Evolutionary conservation across 192 early-diverging fungal species (phyloP).

Genomic region (Anaeromyces robustus): DNA sequence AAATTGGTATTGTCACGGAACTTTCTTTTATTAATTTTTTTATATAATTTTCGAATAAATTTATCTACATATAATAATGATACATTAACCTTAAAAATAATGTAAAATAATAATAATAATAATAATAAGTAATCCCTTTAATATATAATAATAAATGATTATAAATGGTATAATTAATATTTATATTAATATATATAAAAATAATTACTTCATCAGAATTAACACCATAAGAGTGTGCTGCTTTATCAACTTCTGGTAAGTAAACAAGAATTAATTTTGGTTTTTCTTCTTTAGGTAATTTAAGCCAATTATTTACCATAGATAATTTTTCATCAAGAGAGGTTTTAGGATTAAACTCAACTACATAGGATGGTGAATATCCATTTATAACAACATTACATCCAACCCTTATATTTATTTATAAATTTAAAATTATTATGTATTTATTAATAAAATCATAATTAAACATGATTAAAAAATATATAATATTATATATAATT

Average conservation of each 20-base stretch:
- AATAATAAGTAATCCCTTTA: too few relatives aligned
- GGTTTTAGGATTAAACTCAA: conserved; percentile 5
- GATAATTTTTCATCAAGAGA: conserved; percentile 35
- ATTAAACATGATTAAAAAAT: too few relatives aligned
- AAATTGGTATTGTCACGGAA: conserved; percentile 50
- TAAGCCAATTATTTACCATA: conserved; percentile 58
- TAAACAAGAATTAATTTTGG: conserved; percentile 65
- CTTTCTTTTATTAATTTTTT: conserved; percentile 34
- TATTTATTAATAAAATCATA: too few relatives aligned
- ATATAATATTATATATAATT: too few relatives aligned
- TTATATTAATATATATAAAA: too few relatives aligned
- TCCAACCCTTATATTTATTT: not conserved
- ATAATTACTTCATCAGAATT: conserved; percentile 21
- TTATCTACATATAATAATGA: conserved; percentile 34
- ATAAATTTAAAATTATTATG: too few relatives aligned
- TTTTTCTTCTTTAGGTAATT: conserved; percentile 43
- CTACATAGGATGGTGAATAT: conserved; percentile 44
- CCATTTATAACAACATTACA: not conserved
- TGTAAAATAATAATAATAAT: too few relatives aligned
- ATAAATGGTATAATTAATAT: too few relatives aligned
- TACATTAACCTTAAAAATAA: conserved; percentile 27
- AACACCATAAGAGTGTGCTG: conserved; percentile 59
- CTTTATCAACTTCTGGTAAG: conserved; percentile 60
- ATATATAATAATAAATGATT: too few relatives aligned
- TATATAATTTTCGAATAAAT: conserved; percentile 38